Evolutionary conservation across 352 stramenopile species (phyloP).

Genomic region (Thraustochytrium sp.): DNA sequence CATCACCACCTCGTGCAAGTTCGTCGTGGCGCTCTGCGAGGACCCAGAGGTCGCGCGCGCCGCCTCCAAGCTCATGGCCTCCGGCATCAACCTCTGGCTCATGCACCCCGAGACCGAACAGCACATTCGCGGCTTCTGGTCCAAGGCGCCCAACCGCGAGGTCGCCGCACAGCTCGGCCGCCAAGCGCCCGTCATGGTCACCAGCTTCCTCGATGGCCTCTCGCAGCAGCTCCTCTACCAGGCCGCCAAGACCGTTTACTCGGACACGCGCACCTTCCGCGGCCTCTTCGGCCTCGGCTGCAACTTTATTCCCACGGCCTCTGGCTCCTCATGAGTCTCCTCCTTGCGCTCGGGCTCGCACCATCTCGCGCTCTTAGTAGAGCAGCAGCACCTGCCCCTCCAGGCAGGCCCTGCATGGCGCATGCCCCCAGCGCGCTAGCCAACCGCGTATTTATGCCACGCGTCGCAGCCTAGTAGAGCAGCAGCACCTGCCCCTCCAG

Average conservation of each 20-base stretch:
- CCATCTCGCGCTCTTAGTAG: too few species aligned
- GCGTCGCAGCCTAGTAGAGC: too few species aligned
- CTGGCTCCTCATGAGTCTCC: neutral
- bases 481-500: too few species aligned
- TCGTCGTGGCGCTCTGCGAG: conserved; percentile 36
- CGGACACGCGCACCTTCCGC: neutral
- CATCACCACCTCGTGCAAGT: neutral
- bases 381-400: too few species aligned
- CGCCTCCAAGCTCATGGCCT: conserved; percentile 1
- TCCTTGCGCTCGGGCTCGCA: too few species aligned
- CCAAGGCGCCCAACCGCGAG: neutral
- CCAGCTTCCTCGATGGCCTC: conserved; percentile 26
- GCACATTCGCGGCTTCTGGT: neutral
- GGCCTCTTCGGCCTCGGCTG: neutral
- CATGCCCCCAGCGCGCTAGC: too few species aligned
- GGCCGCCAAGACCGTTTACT: neutral
- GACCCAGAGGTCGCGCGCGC: neutral
- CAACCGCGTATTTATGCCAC: too few species aligned
- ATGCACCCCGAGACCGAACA: neutral
- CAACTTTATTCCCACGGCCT: neutral
- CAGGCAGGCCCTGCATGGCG: too few species aligned
- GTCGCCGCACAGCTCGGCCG: conserved; percentile 1
- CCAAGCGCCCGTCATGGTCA: neutral
- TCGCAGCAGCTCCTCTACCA: neutral
- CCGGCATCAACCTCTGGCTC: conserved; percentile 37